A percentile compares a stretch with the other conserved stretches of the same genome.
Conservation (phyloP, 2,329 filamentous ascomycete species). For the Simplicillium sp. region DNA sequence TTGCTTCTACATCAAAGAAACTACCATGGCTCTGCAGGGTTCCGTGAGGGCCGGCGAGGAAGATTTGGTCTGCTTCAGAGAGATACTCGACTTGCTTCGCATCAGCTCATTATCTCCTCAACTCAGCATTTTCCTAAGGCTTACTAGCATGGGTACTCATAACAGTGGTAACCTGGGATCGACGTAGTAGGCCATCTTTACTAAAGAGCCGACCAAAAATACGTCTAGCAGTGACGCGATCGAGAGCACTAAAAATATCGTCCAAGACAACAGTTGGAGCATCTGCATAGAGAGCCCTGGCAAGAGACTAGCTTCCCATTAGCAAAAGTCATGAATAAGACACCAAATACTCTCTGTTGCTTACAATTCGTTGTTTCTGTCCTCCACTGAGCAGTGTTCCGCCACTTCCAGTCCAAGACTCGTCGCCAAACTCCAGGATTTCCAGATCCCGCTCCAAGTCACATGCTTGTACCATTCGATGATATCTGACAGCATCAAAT, state of each 20-base stretch:
- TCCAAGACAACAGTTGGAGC: background rate
- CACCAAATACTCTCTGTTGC: no score
- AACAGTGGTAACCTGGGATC: background rate
- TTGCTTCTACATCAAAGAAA: no score
- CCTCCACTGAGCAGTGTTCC: background rate
- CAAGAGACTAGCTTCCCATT: no score
- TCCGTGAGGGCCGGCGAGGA: no score
- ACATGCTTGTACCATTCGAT: background rate
- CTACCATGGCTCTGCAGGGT: no score
- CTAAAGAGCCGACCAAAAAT: background rate
- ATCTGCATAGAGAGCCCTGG: background rate
- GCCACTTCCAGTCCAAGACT: background rate
- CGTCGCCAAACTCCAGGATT: background rate
- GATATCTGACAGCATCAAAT: background rate
- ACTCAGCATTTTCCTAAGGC: no score
- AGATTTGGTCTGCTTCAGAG: no score
- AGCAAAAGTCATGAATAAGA: no score
- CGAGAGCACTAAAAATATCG: background rate
- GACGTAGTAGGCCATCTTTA: background rate
- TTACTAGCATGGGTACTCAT: no score
- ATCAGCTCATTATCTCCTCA: no score
- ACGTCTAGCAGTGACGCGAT: background rate
- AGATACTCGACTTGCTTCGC: no score
- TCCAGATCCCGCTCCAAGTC: background rate
- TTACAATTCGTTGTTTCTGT: background rate